Base-by-base conservation (phyloP, 768 basidiomycete species). In the Xanthoconium purpureum region DNA sequence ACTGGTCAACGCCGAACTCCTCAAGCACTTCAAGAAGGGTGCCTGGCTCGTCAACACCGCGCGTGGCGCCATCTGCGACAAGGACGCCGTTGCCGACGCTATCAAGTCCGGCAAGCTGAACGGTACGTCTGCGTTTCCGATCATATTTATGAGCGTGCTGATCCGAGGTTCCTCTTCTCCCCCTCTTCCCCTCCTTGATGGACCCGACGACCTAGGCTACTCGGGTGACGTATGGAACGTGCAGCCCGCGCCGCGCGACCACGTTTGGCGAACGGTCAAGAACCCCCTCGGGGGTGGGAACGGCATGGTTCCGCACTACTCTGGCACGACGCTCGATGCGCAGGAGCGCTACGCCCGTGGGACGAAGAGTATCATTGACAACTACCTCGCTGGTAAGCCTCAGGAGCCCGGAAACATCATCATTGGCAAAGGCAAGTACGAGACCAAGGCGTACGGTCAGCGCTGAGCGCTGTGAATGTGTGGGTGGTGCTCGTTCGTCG, bases 31-130 rank as follows among this genome's bases (percentile, higher is more conserved):
- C 82, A 96, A 96, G 81, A 87, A 89, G 71, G 93, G 91, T 47
- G 83, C 92, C 15, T 94, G 89, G 88, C 83, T 95, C 65, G 87
- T 96, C 67, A 96, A 96, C 82, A 93, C 91, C 30, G 91, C 91
- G 50, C 90, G 92, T 63, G 94, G 94, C 43, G 94, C 94, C 40
- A 93, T 96, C 65, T 92, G 89, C 69, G 86, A 91, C 74, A 84
- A 84, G 62, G 84, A 92, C 58, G 91, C 84, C 42, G 87, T 95
- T 56, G 85, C 87, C 5, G 84, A 70, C 0, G 91, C 93, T 13
- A 70, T 96, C 54, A 78, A 82, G 75, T 84, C 80, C 50, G 93
- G 93, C 17, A 88, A 91, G 32, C 71, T 95, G 58, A 71, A 75
- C 53, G 93, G 87, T 72, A 43, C 47, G 61, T 63, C 44, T 14